A percentile compares a stretch with the other conserved stretches of the same genome.
phyloP scores from a whole-genome alignment of 352 stramenopile species.

The Thalassiosira livingstoniorum region DNA sequence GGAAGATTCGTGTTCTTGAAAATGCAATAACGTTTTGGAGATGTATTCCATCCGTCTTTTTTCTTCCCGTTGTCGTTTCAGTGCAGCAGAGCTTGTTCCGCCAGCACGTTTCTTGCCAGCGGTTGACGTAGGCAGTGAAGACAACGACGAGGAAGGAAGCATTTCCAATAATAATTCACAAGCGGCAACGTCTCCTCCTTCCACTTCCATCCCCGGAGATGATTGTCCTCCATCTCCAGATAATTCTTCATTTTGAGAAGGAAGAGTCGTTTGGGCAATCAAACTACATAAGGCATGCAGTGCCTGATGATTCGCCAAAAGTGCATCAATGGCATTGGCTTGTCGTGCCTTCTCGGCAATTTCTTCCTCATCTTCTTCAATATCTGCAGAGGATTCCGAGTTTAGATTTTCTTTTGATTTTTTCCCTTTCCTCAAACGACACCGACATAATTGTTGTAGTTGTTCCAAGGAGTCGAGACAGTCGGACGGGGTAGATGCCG shows the following conservation, averaged over 20 bases:
- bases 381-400: not conserved
- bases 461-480: conserved; percentile 67
- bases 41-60: conserved; percentile 51
- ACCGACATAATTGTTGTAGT: conserved; percentile 29
- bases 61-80: conserved; percentile 35
- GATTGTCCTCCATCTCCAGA: not conserved
- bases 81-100: conserved; percentile 27
- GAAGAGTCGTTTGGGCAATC: conserved; percentile 34
- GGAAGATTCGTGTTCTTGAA: conserved; percentile 49
- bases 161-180: conserved; percentile 53
- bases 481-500: conserved; percentile 69
- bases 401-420: conserved; percentile 9
- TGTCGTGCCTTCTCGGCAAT: conserved; percentile 31
- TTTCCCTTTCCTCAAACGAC: conserved; percentile 10
- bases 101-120: not conserved
- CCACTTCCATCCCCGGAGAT: conserved; percentile 59
- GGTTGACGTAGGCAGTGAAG: not conserved
- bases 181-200: conserved; percentile 53
- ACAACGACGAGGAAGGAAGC: conserved; percentile 12
- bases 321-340: conserved; percentile 20
- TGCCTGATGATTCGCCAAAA: conserved; percentile 35
- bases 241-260: not conserved
- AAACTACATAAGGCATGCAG: conserved; percentile 50
- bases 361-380: conserved; percentile 14
- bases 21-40: conserved; percentile 59